A percentile compares a stretch with the other conserved stretches of the same genome.
Conservation (phyloP, 208 protist species). For the Wallacemonas collosoma region DNA sequence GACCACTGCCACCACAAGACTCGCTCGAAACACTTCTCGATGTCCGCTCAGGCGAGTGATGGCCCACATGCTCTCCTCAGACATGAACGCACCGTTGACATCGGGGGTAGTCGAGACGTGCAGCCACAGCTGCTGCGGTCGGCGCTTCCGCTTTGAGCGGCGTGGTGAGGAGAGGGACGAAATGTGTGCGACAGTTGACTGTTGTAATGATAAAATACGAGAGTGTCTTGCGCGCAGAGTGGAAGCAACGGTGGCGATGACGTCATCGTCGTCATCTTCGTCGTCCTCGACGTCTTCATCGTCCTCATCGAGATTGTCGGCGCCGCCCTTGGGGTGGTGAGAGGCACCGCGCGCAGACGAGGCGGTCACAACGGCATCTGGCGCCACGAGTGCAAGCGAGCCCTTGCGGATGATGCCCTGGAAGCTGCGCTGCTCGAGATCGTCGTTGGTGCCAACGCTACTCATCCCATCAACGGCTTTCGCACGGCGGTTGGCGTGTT, state of each 20-base stretch:
- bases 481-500: no score
- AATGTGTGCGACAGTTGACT: neutral
- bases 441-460: neutral
- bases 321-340: neutral
- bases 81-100: conserved; percentile 46
- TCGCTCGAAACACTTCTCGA: conserved; percentile 44
- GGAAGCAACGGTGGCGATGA: neutral
- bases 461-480: no score
- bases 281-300: conserved; percentile 10
- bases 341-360: neutral
- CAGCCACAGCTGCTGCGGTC: conserved; percentile 10
- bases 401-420: neutral
- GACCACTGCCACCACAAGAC: conserved; percentile 45
- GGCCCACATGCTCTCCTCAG: conserved; percentile 34
- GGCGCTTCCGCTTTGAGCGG: neutral
- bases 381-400: neutral
- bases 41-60: conserved; percentile 33
- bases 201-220: neutral
- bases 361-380: neutral
- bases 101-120: conserved; percentile 9
- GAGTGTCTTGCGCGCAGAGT: neutral
- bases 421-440: neutral
- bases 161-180: neutral
- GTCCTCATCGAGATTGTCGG: neutral
- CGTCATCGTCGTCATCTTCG: neutral